Conservation (phyloP, 2,329 filamentous ascomycete species). For the Aspergillus sp. region DNA sequence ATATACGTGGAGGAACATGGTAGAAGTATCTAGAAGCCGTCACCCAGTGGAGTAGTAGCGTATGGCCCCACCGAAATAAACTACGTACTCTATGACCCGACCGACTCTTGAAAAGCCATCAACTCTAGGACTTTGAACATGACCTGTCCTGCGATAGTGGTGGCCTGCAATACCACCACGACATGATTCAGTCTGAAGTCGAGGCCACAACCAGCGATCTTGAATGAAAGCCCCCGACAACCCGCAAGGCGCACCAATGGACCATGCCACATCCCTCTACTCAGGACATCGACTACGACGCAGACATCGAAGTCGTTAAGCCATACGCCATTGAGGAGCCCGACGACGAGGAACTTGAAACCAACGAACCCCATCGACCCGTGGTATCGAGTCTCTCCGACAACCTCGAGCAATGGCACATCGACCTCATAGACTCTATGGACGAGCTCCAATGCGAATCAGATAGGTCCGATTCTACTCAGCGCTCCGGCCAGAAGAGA, state of each 20-base stretch:
- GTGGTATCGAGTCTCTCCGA: conserved; percentile 13
- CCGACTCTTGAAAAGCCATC: no score
- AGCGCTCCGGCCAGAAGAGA: conserved; percentile 9
- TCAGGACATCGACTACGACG: not conserved
- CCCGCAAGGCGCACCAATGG: not conserved
- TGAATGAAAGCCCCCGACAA: no score
- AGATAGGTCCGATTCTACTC: conserved; percentile 9
- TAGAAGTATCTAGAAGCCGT: no score
- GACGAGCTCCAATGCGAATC: conserved; percentile 22
- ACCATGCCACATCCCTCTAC: not conserved
- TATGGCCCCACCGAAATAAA: no score
- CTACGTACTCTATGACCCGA: no score
- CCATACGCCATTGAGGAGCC: conserved; percentile 34
- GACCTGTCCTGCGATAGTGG: no score
- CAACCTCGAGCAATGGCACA: conserved; percentile 20
- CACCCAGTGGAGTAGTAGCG: no score
- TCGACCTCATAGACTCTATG: conserved; percentile 26
- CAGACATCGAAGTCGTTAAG: conserved; percentile 21
- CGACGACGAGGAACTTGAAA: conserved; percentile 22
- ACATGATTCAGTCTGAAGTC: no score
- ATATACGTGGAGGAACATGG: no score
- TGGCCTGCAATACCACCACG: no score
- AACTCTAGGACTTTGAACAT: no score
- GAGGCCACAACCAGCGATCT: no score
- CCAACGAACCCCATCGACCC: conserved; percentile 1